Conservation (phyloP, 2,329 filamentous ascomycete genomes). For the Didymella glomerata region DNA sequence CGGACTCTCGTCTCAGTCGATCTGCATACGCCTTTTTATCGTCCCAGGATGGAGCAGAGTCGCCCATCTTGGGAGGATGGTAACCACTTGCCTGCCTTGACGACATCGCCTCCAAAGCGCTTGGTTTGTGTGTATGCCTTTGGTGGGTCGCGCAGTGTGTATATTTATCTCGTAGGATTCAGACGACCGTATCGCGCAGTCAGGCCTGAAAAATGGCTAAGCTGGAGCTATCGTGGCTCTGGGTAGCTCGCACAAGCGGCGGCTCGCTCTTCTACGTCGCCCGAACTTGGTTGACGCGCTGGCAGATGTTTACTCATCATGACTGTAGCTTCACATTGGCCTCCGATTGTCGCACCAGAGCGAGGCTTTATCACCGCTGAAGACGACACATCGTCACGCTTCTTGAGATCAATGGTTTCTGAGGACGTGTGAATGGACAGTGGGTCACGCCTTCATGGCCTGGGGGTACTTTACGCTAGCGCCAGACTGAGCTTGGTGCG, state of each 20-base stretch:
- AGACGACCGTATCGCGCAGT: neutral
- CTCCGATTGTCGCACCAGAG: neutral
- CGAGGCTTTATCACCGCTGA: neutral
- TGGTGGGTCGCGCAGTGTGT: neutral
- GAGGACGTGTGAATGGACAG: neutral
- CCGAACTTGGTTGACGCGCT: neutral
- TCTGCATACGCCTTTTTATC: too few relatives aligned
- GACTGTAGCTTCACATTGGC: neutral
- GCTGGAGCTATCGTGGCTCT: neutral
- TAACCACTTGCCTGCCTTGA: neutral
- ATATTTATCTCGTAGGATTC: neutral
- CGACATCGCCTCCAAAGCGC: neutral
- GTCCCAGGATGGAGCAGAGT: too few relatives aligned
- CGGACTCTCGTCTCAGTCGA: too few relatives aligned
- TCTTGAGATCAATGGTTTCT: neutral
- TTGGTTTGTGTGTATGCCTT: neutral
- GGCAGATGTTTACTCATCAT: neutral
- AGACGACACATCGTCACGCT: neutral
- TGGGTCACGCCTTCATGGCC: neutral
- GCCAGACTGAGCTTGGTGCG: neutral
- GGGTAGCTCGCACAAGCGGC: slow-evolving; percentile 1
- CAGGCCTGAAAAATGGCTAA: neutral
- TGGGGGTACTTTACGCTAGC: neutral
- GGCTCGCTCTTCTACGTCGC: neutral
- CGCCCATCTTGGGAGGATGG: neutral